Evolutionary conservation across 1,284 basidiomycete species (phyloP), one percentile per base, ranked within the genome.

Genomic region (Spongiforma sp.): DNA sequence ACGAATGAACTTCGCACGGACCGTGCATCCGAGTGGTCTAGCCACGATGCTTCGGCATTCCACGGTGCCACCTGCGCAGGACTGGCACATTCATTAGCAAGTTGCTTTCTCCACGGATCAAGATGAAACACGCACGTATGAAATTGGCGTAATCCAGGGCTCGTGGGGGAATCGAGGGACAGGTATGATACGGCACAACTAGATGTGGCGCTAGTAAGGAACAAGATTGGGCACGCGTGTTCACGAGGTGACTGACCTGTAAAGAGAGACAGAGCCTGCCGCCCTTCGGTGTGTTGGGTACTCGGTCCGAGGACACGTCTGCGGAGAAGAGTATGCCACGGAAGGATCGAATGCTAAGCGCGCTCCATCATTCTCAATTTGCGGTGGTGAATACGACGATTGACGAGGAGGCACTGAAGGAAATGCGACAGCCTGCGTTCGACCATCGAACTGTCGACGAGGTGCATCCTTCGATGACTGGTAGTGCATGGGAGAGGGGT

Each of bases 131-230:
- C 77, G 76, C 39, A 78, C 75, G 48, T 34, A 59, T 62, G 60
- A 14, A 56, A 62, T 33, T 60, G 66, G 4, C 61, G 65, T 36
- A 73, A 59, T 48, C 39, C 61, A 26, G 60, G 34, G 30, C 17
- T 59, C 41, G 26, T 43, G 26, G 59, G 4, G 24, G 67, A 57
- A 39, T 61, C 62, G 1, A 52, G 58, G 39, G 62, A 57, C 28
- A 85, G 33, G 63, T 84, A 75, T 63, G 83, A 83, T 32, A 87
- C 83, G 30, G 83, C 80, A 61, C 83, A 79, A 65, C 85, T 87
- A 68, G 30, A 37, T 26, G 58, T 32, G 52, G 33, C 61, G 43
- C 67, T 48, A 66, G 37, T 21, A 36, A 30, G 58, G 37, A 56
- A 37, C n/a, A 50, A 43, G 52, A 53, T 11, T 34, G 52, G 7